These are phyloP conservation scores for Aspergillus affinis DNA, from an alignment of 495 filamentous ascomycete genomes.

Conservation along the genomic window DNA sequence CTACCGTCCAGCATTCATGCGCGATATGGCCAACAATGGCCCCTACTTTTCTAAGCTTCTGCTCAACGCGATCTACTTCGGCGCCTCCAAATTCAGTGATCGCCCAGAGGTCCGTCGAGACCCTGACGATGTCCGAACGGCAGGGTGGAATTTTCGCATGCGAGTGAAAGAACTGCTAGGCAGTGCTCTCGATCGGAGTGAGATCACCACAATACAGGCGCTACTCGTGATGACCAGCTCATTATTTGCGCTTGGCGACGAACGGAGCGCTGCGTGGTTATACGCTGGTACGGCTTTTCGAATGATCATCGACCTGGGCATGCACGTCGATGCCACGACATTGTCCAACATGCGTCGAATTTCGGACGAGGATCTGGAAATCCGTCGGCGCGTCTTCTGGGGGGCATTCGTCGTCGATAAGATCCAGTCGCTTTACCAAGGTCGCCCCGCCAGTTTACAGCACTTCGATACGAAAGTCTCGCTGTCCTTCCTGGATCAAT, in stretches of 20 bases:
- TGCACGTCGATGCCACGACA: conserved; percentile 33
- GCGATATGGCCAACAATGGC: conserved; percentile 38
- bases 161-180: conserved; percentile 40
- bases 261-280: conserved; percentile 45
- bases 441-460: conserved; percentile 22
- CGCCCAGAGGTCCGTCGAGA: conserved; percentile 33
- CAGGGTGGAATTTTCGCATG: conserved; percentile 36
- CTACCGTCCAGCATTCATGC: conserved; percentile 39
- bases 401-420: conserved; percentile 40
- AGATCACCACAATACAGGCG: conserved; percentile 49
- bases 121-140: conserved; percentile 32
- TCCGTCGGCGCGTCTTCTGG: conserved; percentile 42
- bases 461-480: conserved; percentile 17
- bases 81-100: conserved; percentile 36
- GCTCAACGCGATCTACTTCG: conserved; percentile 48
- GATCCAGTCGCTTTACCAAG: conserved; percentile 36
- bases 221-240: conserved; percentile 40
- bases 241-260: conserved; percentile 38
- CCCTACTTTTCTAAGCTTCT: conserved; percentile 48
- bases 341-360: conserved; percentile 16
- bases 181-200: conserved; percentile 37
- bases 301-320: conserved; percentile 48
- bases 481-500: conserved; percentile 19
- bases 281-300: conserved; percentile 45
- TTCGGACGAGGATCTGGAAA: conserved; percentile 41